Percentiles rank a stretch among this genome's conserved stretches.
These are phyloP conservation scores for Debaryomycetaceae sp. DNA, from an alignment of 1,139 yeast species.

Conservation along the genomic window DNA sequence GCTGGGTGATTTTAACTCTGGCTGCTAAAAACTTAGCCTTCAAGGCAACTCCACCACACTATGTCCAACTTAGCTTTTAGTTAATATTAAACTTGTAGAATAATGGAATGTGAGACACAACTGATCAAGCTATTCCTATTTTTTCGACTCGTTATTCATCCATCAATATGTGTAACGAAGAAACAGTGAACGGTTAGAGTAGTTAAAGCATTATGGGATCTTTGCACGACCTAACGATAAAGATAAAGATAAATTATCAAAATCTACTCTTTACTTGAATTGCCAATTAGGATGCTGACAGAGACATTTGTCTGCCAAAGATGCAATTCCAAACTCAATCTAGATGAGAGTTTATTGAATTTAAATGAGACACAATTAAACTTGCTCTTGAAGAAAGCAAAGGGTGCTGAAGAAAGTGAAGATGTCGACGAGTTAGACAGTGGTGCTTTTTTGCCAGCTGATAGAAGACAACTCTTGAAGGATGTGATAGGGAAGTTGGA, in stretches of 20 bases:
- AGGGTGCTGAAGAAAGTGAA: conserved; percentile 9
- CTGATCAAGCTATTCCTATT: too few species aligned
- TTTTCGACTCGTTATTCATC: too few species aligned
- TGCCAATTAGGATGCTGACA: conserved; percentile 1
- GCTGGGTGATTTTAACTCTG: too few species aligned
- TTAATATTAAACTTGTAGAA: too few species aligned
- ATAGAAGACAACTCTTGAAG: conserved; percentile 26
- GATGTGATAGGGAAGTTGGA: conserved; percentile 12
- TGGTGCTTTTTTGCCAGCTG: conserved; percentile 28
- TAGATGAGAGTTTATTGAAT: conserved; percentile 28
- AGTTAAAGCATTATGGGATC: background rate
- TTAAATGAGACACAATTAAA: conserved; percentile 33
- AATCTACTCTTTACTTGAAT: too few species aligned
- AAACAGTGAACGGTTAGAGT: too few species aligned
- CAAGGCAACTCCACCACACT: too few species aligned
- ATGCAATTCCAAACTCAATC: conserved; percentile 28
- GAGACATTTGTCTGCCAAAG: conserved; percentile 25
- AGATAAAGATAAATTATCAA: background rate
- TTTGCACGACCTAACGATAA: background rate
- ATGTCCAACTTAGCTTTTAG: too few species aligned
- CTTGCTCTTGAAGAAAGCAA: conserved; percentile 22
- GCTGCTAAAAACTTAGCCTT: too few species aligned
- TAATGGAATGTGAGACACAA: too few species aligned
- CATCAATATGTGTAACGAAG: too few species aligned
- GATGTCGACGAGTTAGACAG: conserved; percentile 21